Evolutionary conservation across 164 flowering plant species (phyloP).

Genomic region (Santalum album): DNA sequence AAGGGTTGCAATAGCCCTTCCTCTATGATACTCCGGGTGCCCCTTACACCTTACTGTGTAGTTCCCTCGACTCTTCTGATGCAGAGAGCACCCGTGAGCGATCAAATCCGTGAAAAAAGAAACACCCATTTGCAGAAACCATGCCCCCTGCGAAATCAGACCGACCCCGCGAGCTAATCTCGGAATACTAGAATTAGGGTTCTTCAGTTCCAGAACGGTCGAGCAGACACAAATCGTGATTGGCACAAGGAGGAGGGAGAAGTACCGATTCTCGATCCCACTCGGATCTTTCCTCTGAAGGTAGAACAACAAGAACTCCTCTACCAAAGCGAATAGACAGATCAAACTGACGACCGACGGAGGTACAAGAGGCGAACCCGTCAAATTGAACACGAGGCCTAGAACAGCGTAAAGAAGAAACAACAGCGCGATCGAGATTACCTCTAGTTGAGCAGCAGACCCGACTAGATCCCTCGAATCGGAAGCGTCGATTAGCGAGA

Average conservation of each 20-base stretch:
- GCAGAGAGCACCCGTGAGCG: constrained; percentile 53
- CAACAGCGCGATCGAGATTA: constrained; percentile 38
- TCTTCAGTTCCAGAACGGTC: constrained; percentile 41
- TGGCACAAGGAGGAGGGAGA: constrained; percentile 73
- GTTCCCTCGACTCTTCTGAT: constrained; percentile 71
- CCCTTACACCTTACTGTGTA: constrained; percentile 72
- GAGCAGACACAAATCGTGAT: constrained; percentile 50
- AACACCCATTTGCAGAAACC: constrained; percentile 92
- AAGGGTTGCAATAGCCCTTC: constrained; percentile 76
- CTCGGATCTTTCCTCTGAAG: constrained; percentile 49
- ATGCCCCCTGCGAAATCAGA: constrained; percentile 70
- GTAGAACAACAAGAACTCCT: constrained; percentile 75
- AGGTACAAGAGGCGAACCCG: constrained; percentile 27
- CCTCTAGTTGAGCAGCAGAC: constrained; percentile 50
- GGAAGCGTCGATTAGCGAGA: constrained; percentile 45
- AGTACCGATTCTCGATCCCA: constrained; percentile 88
- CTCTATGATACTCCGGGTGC: constrained; percentile 69
- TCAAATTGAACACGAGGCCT: constrained; percentile 25
- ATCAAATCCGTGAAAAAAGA: constrained; percentile 57
- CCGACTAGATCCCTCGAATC: constrained; percentile 49
- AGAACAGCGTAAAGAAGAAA: constrained; percentile 52
- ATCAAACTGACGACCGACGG: constrained; percentile 30
- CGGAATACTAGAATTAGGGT: constrained; percentile 25
- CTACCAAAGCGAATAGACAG: constrained; percentile 52
- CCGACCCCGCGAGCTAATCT: constrained; percentile 66